Evolutionary conservation across 768 basidiomycete genomes (phyloP).

Genomic region (Pleurotus citrinopileatus): DNA sequence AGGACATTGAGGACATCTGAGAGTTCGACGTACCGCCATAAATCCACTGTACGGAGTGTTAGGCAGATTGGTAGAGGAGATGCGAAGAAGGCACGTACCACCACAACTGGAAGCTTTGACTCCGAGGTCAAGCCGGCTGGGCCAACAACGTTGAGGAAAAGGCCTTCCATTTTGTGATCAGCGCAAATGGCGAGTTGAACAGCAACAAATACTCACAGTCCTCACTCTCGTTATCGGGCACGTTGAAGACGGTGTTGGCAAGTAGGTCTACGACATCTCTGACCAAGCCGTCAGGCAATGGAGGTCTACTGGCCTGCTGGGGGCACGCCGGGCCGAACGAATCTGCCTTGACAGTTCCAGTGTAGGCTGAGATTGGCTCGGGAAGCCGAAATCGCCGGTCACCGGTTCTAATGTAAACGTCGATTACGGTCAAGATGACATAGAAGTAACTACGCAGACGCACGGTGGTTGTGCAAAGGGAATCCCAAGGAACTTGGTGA

Average conservation of each 20-base stretch:
- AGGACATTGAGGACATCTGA: background rate
- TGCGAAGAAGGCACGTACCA: conserved; percentile 31
- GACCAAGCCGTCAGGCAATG: background rate
- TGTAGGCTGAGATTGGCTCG: conserved; percentile 23
- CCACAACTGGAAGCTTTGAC: conserved; percentile 51
- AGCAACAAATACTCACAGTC: background rate
- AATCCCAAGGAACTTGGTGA: conserved; percentile 46
- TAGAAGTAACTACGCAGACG: conserved; percentile 1
- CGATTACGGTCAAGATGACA: background rate
- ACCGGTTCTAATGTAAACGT: conserved; percentile 16
- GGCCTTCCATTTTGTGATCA: conserved; percentile 28
- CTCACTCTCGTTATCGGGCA: background rate
- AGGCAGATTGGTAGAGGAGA: background rate
- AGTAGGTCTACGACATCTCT: background rate
- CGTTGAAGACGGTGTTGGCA: background rate
- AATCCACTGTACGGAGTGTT: conserved; percentile 38
- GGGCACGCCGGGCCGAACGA: conserved; percentile 33
- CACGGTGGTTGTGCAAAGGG: conserved; percentile 57
- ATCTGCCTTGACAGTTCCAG: conserved; percentile 24
- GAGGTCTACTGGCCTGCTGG: conserved; percentile 31
- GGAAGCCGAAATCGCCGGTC: conserved; percentile 23
- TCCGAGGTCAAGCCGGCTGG: conserved; percentile 35
- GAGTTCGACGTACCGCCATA: conserved; percentile 35
- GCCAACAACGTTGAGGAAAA: conserved; percentile 52
- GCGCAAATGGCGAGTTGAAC: background rate